Percentiles rank a stretch among this genome's conserved stretches.
Evolutionary conservation across 768 basidiomycete genomes (phyloP).

Genomic region (Mycena filopes): DNA sequence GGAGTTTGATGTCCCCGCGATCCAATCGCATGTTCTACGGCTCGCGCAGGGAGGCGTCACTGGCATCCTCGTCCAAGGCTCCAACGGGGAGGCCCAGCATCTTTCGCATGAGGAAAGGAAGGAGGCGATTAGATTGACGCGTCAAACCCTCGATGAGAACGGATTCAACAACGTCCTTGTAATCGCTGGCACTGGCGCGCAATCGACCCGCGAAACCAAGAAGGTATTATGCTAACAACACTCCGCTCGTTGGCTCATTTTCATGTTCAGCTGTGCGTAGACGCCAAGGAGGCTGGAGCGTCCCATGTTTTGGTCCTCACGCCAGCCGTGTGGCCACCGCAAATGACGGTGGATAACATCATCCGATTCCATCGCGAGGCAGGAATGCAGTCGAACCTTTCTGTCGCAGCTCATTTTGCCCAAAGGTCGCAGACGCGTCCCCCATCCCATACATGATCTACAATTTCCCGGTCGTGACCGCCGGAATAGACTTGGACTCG

Average conservation of each 20-base stretch:
- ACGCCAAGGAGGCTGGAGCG: conserved; percentile 87
- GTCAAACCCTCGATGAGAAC: conserved; percentile 76
- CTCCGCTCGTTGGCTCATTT: too few relatives aligned
- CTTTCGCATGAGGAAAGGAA: conserved; percentile 79
- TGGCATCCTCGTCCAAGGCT: conserved; percentile 78
- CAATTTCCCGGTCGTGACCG: conserved; percentile 86
- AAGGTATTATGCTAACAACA: too few relatives aligned
- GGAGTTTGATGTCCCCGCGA: conserved; percentile 73
- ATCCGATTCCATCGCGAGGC: conserved; percentile 75
- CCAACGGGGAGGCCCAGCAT: conserved; percentile 82
- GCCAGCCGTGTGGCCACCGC: conserved; percentile 74
- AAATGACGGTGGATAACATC: conserved; percentile 72
- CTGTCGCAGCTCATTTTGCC: conserved; percentile 22
- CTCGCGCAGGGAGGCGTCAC: conserved; percentile 83
- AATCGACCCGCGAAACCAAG: conserved; percentile 80
- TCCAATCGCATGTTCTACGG: conserved; percentile 76
- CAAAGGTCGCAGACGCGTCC: conserved; percentile 27
- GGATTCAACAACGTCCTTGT: conserved; percentile 75
- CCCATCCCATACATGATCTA: conserved; percentile 66
- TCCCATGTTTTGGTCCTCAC: conserved; percentile 81
- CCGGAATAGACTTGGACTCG: conserved; percentile 87
- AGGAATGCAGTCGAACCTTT: conserved; percentile 24
- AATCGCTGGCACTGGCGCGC: conserved; percentile 87
- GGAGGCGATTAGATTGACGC: conserved; percentile 68
- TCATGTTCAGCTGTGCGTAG: conserved; percentile 57